Conservation (phyloP, 495 filamentous ascomycete species). For the Lophiostoma macrostomum region DNA sequence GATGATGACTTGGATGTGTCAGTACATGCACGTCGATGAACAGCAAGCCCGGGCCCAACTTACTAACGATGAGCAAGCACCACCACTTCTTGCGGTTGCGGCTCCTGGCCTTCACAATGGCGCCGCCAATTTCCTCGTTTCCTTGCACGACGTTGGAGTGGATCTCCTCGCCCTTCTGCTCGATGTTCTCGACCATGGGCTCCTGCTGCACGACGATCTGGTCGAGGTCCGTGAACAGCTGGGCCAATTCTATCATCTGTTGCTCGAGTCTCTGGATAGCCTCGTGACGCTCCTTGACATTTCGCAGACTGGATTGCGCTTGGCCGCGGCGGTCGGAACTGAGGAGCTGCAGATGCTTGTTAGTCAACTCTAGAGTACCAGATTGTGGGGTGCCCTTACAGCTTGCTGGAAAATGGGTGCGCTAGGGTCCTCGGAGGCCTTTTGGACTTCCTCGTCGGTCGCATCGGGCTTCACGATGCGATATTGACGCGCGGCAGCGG, state of each 20-base stretch:
- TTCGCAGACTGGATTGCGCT: slow-evolving; percentile 70
- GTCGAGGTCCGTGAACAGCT: slow-evolving; percentile 83
- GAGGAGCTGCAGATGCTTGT: slow-evolving; percentile 44
- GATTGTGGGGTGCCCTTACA: slow-evolving; percentile 47
- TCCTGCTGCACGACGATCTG: slow-evolving; percentile 81
- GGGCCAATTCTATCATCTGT: slow-evolving; percentile 77
- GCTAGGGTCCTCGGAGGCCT: slow-evolving; percentile 67
- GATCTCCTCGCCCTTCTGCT: slow-evolving; percentile 76
- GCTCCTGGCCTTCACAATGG: slow-evolving; percentile 73
- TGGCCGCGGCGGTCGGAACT: slow-evolving; percentile 71
- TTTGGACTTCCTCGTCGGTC: slow-evolving; percentile 71
- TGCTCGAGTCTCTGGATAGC: slow-evolving; percentile 89
- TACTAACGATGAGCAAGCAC: slow-evolving; percentile 66
- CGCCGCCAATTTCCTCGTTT: slow-evolving; percentile 72
- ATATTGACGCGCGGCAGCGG: slow-evolving; percentile 83
- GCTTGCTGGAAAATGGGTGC: slow-evolving; percentile 79
- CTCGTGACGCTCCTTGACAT: slow-evolving; percentile 77
- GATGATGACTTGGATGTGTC: slow-evolving; percentile 36
- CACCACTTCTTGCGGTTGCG: slow-evolving; percentile 97
- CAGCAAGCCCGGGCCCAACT: not conserved
- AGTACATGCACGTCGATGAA: not conserved
- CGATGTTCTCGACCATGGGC: slow-evolving; percentile 68
- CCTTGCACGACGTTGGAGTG: slow-evolving; percentile 73
- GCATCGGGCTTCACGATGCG: slow-evolving; percentile 85
- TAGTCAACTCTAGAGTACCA: slow-evolving; percentile 6